These are phyloP conservation scores for Eucommia ulmoides DNA, from an alignment of 257 asterid species.

Conservation along the genomic window DNA sequence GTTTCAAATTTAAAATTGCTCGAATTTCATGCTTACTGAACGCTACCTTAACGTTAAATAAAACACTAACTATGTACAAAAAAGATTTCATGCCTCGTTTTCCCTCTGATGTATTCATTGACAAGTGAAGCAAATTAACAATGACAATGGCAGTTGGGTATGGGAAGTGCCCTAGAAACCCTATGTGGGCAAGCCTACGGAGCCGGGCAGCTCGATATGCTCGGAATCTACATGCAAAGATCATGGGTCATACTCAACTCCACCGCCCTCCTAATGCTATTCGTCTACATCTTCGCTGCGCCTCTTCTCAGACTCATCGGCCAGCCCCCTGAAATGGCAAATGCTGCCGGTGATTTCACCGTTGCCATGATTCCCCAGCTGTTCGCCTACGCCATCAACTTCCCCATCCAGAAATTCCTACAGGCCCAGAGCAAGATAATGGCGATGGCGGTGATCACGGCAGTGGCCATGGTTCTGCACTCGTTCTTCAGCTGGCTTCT, in stretches of 20 bases:
- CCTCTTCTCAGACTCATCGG: slow-evolving; percentile 56
- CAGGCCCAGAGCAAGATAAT: slow-evolving; percentile 39
- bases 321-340: slow-evolving; percentile 38
- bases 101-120: background rate
- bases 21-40: background rate
- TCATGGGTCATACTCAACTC: slow-evolving; percentile 64
- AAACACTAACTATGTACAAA: background rate
- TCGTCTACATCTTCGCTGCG: slow-evolving; percentile 54
- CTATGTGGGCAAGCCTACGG: slow-evolving; percentile 84
- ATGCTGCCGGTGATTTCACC: slow-evolving; percentile 49
- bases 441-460: slow-evolving; percentile 43
- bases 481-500: slow-evolving; percentile 36
- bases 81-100: too few species aligned
- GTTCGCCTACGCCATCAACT: too few species aligned
- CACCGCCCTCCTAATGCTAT: slow-evolving; percentile 39
- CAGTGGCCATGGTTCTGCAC: slow-evolving; percentile 17
- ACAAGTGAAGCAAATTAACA: too few species aligned
- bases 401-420: slow-evolving; percentile 30
- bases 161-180: slow-evolving; percentile 86
- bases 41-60: background rate
- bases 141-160: slow-evolving; percentile 84
- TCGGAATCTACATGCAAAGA: slow-evolving; percentile 77
- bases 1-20: too few species aligned
- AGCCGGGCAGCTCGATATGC: slow-evolving; percentile 65
- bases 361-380: slow-evolving; percentile 47